Percentiles rank a stretch among this genome's conserved stretches.
Evolutionary conservation across 192 early-diverging fungal genomes (phyloP).

Genomic region (Backusella sp.): DNA sequence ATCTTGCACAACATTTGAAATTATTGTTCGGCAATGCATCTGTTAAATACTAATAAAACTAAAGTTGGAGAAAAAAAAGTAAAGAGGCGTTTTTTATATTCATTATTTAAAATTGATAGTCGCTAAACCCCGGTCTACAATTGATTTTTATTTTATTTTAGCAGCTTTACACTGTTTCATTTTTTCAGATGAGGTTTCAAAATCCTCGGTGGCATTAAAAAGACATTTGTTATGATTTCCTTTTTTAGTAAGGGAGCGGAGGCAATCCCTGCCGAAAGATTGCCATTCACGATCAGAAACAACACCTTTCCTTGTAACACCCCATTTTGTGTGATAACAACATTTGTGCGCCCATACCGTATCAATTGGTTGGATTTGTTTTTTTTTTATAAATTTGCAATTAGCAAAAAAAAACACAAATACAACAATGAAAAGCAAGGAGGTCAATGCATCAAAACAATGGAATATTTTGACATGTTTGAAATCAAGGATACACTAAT

Average conservation of each 20-base stretch:
- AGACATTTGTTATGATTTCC: background rate
- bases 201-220: background rate
- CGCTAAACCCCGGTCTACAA: background rate
- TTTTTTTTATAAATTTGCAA: background rate
- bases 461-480: background rate
- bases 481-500: background rate
- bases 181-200: background rate
- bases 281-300: background rate
- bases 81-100: too few relatives aligned
- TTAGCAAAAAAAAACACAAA: background rate
- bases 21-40: background rate
- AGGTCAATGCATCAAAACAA: slow-evolving; percentile 1
- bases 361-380: background rate
- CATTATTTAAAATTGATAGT: too few relatives aligned
- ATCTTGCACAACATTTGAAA: background rate
- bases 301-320: background rate
- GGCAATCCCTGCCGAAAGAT: background rate
- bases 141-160: background rate
- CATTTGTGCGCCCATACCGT: background rate
- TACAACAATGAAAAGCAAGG: background rate
- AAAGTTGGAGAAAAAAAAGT: background rate
- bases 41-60: background rate
- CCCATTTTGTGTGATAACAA: background rate
- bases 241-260: background rate
- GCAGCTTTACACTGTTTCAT: background rate